phyloP scores from a whole-genome alignment of 2,329 filamentous ascomycete species.

The Teratosphaeria viscida region DNA sequence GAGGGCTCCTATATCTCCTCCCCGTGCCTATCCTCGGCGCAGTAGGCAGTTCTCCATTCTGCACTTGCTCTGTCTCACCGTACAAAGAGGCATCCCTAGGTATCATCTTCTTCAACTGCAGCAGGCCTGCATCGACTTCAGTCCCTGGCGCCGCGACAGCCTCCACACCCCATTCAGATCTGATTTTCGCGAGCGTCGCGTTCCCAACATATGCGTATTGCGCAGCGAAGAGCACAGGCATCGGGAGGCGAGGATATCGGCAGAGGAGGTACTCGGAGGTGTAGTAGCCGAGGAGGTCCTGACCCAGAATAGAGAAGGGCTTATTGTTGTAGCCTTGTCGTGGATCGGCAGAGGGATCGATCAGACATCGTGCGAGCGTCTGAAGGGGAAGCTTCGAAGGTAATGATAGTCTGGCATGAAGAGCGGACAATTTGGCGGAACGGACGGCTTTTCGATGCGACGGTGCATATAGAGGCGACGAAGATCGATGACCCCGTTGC shows the following conservation, averaged over 20 bases:
- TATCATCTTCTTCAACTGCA: slow-evolving; percentile 59
- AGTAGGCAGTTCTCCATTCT: slow-evolving; percentile 19
- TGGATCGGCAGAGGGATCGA: slow-evolving; percentile 74
- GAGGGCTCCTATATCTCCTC: slow-evolving; percentile 37
- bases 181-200: slow-evolving; percentile 61
- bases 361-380: slow-evolving; percentile 74
- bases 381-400: slow-evolving; percentile 72
- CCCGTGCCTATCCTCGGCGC: slow-evolving; percentile 2
- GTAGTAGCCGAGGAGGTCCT: slow-evolving; percentile 78
- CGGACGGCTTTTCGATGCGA: slow-evolving; percentile 38
- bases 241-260: slow-evolving; percentile 82
- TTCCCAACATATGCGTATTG: slow-evolving; percentile 75
- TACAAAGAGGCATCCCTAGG: slow-evolving; percentile 31
- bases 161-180: slow-evolving; percentile 86
- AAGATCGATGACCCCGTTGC: neutral
- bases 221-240: slow-evolving; percentile 75
- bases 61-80: slow-evolving; percentile 17
- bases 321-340: slow-evolving; percentile 79
- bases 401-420: slow-evolving; percentile 80
- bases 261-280: slow-evolving; percentile 78
- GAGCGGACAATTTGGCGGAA: slow-evolving; percentile 83
- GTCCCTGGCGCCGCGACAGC: slow-evolving; percentile 72
- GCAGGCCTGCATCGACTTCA: slow-evolving; percentile 82
- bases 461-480: slow-evolving; percentile 19
- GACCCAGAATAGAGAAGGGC: slow-evolving; percentile 69